A percentile compares a stretch with the other conserved stretches of the same genome.
Conservation (phyloP, 2,329 filamentous ascomycete genomes). For the Metarhizium anisopliae region DNA sequence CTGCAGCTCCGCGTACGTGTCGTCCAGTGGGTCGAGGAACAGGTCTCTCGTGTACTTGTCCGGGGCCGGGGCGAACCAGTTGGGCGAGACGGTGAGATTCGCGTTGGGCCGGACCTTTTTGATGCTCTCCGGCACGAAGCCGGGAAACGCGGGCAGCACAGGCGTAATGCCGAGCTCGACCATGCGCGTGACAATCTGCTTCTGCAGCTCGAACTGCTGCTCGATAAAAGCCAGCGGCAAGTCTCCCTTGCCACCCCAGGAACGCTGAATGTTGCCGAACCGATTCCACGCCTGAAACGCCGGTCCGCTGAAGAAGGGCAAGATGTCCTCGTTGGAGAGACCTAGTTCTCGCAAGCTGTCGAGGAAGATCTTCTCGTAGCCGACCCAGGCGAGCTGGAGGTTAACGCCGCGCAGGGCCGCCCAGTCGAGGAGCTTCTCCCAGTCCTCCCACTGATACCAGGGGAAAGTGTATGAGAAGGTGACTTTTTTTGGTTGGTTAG, state of each 20-base stretch:
- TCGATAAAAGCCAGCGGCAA: slow-evolving; percentile 37
- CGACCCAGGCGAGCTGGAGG: slow-evolving; percentile 41
- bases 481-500: slow-evolving; percentile 19
- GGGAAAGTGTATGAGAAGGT: slow-evolving; percentile 42
- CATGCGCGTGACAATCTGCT: slow-evolving; percentile 39
- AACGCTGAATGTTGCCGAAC: slow-evolving; percentile 44
- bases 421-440: slow-evolving; percentile 44
- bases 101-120: slow-evolving; percentile 32
- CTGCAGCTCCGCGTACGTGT: slow-evolving; percentile 32
- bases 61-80: slow-evolving; percentile 25
- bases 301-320: slow-evolving; percentile 37
- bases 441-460: slow-evolving; percentile 45
- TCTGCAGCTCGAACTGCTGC: slow-evolving; percentile 36
- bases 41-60: slow-evolving; percentile 33
- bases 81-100: slow-evolving; percentile 31
- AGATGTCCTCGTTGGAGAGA: slow-evolving; percentile 33
- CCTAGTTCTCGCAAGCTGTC: slow-evolving; percentile 37
- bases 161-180: slow-evolving; percentile 44
- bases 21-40: slow-evolving; percentile 38
- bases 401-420: slow-evolving; percentile 42
- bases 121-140: slow-evolving; percentile 36
- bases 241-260: slow-evolving; percentile 31
- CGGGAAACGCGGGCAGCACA: slow-evolving; percentile 40
- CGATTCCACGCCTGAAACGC: slow-evolving; percentile 45
- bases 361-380: slow-evolving; percentile 39